phyloP scores from a whole-genome alignment of 1,139 yeast genomes.

The Candida tetrigidarum region DNA sequence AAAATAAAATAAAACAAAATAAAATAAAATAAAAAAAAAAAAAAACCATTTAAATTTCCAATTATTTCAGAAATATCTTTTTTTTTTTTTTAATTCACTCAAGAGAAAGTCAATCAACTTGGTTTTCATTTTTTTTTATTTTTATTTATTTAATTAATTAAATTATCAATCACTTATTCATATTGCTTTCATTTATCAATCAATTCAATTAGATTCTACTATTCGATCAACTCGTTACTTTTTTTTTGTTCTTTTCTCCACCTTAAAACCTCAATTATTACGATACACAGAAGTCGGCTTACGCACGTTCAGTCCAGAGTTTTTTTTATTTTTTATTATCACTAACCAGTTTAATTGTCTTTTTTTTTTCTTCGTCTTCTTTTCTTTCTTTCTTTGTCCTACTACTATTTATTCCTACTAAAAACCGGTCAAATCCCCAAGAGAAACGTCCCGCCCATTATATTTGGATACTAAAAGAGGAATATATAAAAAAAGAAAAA shows the following conservation, averaged over 20 bases:
- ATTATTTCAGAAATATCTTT: conserved; percentile 1
- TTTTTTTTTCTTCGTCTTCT: neutral
- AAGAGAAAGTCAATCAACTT: too few relatives aligned
- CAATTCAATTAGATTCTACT: conserved; percentile 1
- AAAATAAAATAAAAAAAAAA: neutral
- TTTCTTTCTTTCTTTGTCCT: too few relatives aligned
- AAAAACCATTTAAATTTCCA: conserved; percentile 2
- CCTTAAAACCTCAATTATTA: neutral
- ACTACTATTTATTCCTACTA: neutral
- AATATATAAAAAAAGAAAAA: too few relatives aligned
- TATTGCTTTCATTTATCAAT: neutral
- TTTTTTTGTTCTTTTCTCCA: too few relatives aligned
- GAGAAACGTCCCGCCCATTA: too few relatives aligned
- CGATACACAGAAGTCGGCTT: neutral
- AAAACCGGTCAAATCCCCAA: neutral
- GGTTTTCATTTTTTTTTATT: neutral
- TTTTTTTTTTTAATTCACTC: neutral
- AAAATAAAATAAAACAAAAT: neutral
- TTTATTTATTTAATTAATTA: neutral
- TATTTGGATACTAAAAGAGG: too few relatives aligned
- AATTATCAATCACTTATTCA: neutral
- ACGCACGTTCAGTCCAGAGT: conserved; percentile 2
- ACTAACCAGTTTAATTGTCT: neutral
- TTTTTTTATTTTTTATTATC: neutral
- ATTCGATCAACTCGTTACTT: too few relatives aligned